Evolutionary conservation across 371 early-diverging fungal species (phyloP).

Genomic region (Mucor lusitanicus): DNA sequence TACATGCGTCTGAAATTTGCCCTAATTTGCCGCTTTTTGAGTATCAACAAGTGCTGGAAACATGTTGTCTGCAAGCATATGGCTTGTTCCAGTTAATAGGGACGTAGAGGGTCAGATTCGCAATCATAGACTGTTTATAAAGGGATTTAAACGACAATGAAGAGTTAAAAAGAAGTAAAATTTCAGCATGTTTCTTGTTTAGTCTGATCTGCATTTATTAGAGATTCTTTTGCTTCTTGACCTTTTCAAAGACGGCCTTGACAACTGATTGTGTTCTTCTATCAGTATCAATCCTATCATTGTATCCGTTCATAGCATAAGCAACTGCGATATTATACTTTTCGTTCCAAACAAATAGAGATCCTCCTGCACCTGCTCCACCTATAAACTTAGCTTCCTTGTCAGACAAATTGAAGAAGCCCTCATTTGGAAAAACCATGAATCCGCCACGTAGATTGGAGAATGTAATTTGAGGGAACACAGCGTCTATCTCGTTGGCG

Average conservation of each 20-base stretch:
- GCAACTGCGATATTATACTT: constrained; percentile 15
- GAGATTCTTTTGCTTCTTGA: constrained; percentile 2
- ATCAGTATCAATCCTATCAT: neutral
- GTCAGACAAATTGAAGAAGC: neutral
- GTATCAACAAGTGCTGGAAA: too few relatives aligned
- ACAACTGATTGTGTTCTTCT: constrained; percentile 1
- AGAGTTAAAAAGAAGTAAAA: too few relatives aligned
- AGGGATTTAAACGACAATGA: too few relatives aligned
- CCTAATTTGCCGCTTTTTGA: too few relatives aligned
- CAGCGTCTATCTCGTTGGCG: neutral
- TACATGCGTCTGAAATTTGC: too few relatives aligned
- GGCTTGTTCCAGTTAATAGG: too few relatives aligned
- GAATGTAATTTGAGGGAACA: neutral
- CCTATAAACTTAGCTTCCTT: constrained; percentile 8
- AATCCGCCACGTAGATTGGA: constrained; percentile 11
- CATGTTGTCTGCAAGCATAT: too few relatives aligned
- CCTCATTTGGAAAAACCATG: neutral
- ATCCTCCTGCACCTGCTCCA: constrained; percentile 16
- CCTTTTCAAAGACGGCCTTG: constrained; percentile 4
- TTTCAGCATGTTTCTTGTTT: too few relatives aligned
- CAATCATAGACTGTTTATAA: too few relatives aligned
- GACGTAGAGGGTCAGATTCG: too few relatives aligned
- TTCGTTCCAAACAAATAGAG: constrained; percentile 12
- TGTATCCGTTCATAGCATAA: constrained; percentile 14
- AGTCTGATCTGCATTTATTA: too few relatives aligned